These are phyloP conservation scores for Russula lepida DNA, from an alignment of 768 basidiomycete genomes.

Conservation along the genomic window DNA sequence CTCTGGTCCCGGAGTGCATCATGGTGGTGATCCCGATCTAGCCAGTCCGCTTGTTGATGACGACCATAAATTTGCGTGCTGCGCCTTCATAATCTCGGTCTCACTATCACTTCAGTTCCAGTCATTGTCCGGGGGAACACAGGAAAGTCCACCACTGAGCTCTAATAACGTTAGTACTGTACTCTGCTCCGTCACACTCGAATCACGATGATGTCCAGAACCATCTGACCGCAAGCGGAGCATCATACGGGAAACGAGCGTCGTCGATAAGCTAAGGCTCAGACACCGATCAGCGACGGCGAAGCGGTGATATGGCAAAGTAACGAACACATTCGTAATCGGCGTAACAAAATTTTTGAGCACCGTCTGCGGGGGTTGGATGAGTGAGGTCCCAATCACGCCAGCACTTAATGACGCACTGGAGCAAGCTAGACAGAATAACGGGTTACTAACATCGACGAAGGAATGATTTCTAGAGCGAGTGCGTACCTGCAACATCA, in stretches of 20 bases:
- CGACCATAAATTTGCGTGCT: too few relatives aligned
- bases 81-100: too few relatives aligned
- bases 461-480: background rate
- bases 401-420: background rate
- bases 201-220: background rate
- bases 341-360: background rate
- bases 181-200: background rate
- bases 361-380: background rate
- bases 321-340: background rate
- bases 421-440: background rate
- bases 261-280: background rate
- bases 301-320: background rate
- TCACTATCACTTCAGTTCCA: too few relatives aligned
- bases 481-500: background rate
- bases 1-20: too few relatives aligned
- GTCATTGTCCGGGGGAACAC: background rate
- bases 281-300: background rate
- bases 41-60: too few relatives aligned
- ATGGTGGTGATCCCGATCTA: too few relatives aligned
- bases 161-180: background rate
- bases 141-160: background rate
- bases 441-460: background rate
- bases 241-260: background rate
- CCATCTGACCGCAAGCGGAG: background rate
- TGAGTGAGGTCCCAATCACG: background rate